Evolutionary conservation across 306 rosid species (phyloP).

Genomic region (Vicia faba): DNA sequence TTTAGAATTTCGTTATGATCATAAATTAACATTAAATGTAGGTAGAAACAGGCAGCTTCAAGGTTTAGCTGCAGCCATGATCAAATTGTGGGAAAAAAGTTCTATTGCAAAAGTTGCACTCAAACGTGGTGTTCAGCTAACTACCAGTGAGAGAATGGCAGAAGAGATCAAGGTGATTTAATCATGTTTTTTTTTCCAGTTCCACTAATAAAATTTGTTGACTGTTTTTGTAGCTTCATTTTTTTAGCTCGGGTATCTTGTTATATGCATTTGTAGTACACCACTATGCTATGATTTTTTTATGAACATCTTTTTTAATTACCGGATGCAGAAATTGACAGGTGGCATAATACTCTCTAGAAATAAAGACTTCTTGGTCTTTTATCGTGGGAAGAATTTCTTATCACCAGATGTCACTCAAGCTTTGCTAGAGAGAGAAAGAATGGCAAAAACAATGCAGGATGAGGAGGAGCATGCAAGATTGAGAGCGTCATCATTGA

Average conservation of each 20-base stretch:
- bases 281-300: slow-evolving; percentile 14
- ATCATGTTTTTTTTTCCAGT: slow-evolving; percentile 27
- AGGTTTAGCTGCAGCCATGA: slow-evolving; percentile 84
- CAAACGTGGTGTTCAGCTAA: slow-evolving; percentile 95
- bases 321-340: slow-evolving; percentile 74
- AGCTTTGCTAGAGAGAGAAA: slow-evolving; percentile 85
- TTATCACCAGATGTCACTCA: slow-evolving; percentile 76
- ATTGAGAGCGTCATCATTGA: slow-evolving; percentile 75
- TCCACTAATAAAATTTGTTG: slow-evolving; percentile 26
- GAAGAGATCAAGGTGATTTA: slow-evolving; percentile 88
- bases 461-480: slow-evolving; percentile 97
- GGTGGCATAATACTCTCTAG: slow-evolving; percentile 84
- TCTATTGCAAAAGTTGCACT: slow-evolving; percentile 91
- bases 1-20: slow-evolving; percentile 33
- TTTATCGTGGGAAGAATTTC: slow-evolving; percentile 86
- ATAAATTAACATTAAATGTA: slow-evolving; percentile 40
- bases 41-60: slow-evolving; percentile 94
- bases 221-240: slow-evolving; percentile 1
- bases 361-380: slow-evolving; percentile 94
- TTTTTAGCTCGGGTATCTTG: slow-evolving; percentile 8
- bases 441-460: slow-evolving; percentile 69
- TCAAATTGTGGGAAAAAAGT: slow-evolving; percentile 85
- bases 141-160: slow-evolving; percentile 99
- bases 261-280: slow-evolving; percentile 20
- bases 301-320: slow-evolving; percentile 29